Conservation (phyloP, 768 basidiomycete genomes). For the Russula griseocarnosa region DNA sequence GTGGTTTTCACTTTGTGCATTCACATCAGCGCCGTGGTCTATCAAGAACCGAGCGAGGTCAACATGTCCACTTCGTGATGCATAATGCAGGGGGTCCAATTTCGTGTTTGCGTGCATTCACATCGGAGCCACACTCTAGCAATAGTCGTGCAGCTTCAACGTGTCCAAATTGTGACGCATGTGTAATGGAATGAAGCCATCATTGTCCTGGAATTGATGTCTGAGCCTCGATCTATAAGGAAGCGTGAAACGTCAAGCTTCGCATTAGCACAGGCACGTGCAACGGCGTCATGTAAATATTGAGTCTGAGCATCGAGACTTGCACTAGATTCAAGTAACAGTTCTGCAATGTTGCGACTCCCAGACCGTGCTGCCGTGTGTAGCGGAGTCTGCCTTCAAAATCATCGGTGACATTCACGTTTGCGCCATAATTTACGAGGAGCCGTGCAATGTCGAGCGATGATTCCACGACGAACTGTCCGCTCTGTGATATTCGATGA, state of each 20-base stretch:
- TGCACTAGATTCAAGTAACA: not conserved
- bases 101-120: not conserved
- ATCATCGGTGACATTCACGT: not conserved
- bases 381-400: not conserved
- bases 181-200: not conserved
- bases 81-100: not conserved
- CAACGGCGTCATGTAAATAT: not conserved
- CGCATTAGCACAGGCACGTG: not conserved
- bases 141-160: not conserved
- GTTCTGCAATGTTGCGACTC: not conserved
- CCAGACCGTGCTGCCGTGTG: not conserved
- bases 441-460: not conserved
- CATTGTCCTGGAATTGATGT: not conserved
- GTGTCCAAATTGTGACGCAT: not conserved
- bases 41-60: not conserved
- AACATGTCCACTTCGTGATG: not conserved
- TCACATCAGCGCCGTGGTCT: not conserved
- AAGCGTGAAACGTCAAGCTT: not conserved
- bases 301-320: not conserved
- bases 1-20: fast-evolving
- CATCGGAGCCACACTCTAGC: not conserved
- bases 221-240: not conserved
- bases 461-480: not conserved
- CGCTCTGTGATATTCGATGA: not conserved
- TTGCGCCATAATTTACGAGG: not conserved